Conservation (phyloP, 495 filamentous ascomycete genomes). For the Cudoniella acicularis region DNA sequence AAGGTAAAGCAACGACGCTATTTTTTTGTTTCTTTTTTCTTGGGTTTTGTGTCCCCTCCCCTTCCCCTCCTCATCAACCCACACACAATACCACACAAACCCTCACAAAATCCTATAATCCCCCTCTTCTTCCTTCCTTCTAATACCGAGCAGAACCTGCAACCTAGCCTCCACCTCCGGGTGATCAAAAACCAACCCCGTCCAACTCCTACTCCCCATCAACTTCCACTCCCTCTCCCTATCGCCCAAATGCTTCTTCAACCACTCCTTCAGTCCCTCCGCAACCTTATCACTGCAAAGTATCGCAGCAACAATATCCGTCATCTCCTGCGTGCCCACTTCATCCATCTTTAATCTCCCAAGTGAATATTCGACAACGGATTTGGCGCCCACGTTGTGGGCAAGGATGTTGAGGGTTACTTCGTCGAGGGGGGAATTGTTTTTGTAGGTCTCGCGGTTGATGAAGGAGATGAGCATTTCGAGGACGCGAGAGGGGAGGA, state of each 20-base stretch:
- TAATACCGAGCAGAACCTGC: neutral
- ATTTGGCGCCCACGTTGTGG: constrained; percentile 13
- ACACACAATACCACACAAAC: too few relatives aligned
- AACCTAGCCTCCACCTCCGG: neutral
- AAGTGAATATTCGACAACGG: constrained; percentile 9
- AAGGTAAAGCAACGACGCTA: too few relatives aligned
- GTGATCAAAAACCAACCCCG: neutral
- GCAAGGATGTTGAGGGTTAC: constrained; percentile 19
- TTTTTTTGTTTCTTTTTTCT: too few relatives aligned
- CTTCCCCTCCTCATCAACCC: too few relatives aligned
- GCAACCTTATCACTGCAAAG: constrained; percentile 15
- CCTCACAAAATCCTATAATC: constrained; percentile 2
- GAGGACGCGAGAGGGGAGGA: constrained; percentile 14
- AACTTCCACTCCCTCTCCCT: neutral
- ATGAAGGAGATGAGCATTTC: constrained; percentile 21
- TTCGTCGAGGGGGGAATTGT: constrained; percentile 8
- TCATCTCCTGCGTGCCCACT: neutral
- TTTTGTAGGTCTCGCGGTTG: constrained; percentile 10
- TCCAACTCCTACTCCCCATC: neutral
- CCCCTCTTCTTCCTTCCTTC: neutral
- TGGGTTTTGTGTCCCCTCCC: too few relatives aligned
- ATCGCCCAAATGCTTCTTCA: constrained; percentile 11
- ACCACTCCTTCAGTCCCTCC: constrained; percentile 17
- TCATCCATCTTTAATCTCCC: constrained; percentile 3
- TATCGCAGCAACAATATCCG: constrained; percentile 4